Evolutionary conservation across 805 yeast species (phyloP).

Genomic region (Barnettozyma wickerhamii): DNA sequence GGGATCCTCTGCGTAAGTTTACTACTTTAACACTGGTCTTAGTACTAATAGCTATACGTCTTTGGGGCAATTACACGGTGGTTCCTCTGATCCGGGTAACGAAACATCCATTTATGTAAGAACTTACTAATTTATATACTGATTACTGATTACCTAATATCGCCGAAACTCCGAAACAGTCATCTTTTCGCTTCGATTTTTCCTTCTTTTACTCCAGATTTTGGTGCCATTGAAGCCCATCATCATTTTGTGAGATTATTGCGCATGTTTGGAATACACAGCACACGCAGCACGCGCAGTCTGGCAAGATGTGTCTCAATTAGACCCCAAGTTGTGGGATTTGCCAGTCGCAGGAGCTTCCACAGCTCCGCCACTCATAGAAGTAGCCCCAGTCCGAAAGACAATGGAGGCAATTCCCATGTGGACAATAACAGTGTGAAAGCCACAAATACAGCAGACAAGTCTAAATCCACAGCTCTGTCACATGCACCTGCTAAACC

Average conservation of each 20-base stretch:
- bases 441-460: slow-evolving; percentile 2
- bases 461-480: background rate
- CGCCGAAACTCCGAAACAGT: background rate
- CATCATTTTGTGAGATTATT: no score
- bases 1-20: no score
- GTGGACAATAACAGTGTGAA: background rate
- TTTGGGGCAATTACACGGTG: no score
- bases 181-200: background rate
- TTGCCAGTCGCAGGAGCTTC: background rate
- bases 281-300: background rate
- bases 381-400: background rate
- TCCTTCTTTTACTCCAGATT: background rate
- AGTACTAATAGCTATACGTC: no score
- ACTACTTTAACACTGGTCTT: no score
- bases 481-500: slow-evolving; percentile 31
- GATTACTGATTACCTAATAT: background rate
- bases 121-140: no score
- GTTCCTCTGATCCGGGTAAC: no score
- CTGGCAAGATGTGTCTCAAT: background rate
- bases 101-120: no score
- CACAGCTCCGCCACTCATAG: slow-evolving; percentile 1
- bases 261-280: background rate
- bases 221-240: no score
- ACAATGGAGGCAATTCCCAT: background rate
- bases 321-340: background rate